phyloP scores from a whole-genome alignment of 331 rosid species.

The Quercus tomentella region DNA sequence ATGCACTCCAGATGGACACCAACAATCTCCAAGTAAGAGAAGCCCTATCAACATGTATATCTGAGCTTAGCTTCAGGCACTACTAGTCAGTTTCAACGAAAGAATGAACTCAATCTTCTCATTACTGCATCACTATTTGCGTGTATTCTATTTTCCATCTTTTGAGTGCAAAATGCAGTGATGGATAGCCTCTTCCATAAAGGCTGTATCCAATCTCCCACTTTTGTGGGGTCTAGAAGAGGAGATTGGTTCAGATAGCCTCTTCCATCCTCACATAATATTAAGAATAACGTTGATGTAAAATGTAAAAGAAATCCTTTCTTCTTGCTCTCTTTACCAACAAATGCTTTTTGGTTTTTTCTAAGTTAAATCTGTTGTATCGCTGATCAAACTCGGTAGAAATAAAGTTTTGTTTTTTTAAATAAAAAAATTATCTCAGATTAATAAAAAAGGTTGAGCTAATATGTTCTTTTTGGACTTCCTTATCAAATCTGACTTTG shows the following conservation, averaged over 20 bases:
- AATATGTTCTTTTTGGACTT: not conserved
- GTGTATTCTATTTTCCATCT: not conserved
- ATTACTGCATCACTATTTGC: not conserved
- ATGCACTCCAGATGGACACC: conserved; percentile 70
- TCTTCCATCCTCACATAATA: not conserved
- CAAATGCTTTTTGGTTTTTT: not conserved
- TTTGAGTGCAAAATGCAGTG: not conserved
- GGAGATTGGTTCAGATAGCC: no score
- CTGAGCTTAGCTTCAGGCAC: conserved; percentile 57
- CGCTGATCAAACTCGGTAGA: not conserved
- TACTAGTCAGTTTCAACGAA: conserved; percentile 27
- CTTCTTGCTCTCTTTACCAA: not conserved
- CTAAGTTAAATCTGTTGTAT: not conserved
- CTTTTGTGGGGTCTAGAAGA: no score
- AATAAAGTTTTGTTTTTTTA: not conserved
- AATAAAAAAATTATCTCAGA: no score
- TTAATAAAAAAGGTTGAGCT: no score
- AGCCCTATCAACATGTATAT: conserved; percentile 63
- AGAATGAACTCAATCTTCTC: conserved; percentile 2
- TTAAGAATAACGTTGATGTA: conserved; percentile 1
- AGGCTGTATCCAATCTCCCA: no score
- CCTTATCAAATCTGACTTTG: not conserved
- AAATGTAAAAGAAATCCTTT: not conserved
- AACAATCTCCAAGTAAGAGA: conserved; percentile 66
- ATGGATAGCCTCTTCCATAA: not conserved